Evolutionary conservation across 768 basidiomycete species (phyloP).

Genomic region (Tylopilus plumbeoviolaceoides): DNA sequence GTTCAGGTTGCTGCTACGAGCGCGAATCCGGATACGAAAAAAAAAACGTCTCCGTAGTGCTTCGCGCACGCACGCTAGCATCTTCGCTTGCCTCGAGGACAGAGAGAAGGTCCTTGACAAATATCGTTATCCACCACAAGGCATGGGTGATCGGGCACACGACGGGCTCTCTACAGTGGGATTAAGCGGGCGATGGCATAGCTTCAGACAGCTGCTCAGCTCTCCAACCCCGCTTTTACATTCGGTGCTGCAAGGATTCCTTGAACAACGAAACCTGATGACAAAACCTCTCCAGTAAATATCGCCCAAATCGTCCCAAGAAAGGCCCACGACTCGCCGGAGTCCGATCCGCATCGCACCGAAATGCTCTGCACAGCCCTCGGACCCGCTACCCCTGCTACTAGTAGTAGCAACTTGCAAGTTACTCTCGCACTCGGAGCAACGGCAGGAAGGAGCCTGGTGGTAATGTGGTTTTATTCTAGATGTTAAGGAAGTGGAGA

Average conservation of each 20-base stretch:
- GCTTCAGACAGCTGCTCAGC: slow-evolving; percentile 4
- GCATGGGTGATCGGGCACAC: slow-evolving; percentile 20
- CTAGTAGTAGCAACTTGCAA: too few species aligned
- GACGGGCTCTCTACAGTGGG: slow-evolving; percentile 3
- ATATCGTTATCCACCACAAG: slow-evolving; percentile 22
- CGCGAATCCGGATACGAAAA: too few species aligned
- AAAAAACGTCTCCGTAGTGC: slow-evolving; percentile 7
- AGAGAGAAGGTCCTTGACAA: slow-evolving; percentile 24
- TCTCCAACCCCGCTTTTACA: slow-evolving; percentile 21
- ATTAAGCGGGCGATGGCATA: slow-evolving; percentile 15
- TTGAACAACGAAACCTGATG: slow-evolving; percentile 1
- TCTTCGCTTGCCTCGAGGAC: slow-evolving; percentile 31
- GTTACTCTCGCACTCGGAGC: too few species aligned
- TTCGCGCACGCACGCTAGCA: too few species aligned
- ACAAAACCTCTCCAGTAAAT: slow-evolving; percentile 13
- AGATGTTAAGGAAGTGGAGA: too few species aligned
- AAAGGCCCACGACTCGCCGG: not conserved
- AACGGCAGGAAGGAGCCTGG: too few species aligned
- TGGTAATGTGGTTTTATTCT: too few species aligned
- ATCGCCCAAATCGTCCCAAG: not conserved
- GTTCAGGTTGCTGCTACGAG: too few species aligned
- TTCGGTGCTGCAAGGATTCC: not conserved
- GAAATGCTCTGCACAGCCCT: not conserved
- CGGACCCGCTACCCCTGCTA: slow-evolving; percentile 24
- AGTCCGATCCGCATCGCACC: slow-evolving; percentile 19